These are phyloP conservation scores for Blastobotrys illinoisensis DNA, from an alignment of 1,139 yeast genomes.

Conservation along the genomic window DNA sequence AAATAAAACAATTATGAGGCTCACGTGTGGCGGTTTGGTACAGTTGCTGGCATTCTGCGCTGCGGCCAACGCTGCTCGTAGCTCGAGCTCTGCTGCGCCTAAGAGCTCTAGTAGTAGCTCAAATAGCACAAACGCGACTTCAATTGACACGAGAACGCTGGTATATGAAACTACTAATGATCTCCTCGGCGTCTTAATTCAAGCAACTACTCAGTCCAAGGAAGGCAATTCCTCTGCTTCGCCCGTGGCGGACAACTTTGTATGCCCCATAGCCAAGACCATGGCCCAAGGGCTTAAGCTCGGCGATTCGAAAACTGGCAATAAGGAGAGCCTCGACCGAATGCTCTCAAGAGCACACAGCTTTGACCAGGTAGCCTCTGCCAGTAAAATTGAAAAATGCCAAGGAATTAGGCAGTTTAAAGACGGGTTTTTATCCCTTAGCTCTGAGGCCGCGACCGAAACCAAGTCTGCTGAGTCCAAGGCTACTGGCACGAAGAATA, in stretches of 20 bases:
- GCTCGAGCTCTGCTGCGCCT: not conserved
- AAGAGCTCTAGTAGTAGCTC: not conserved
- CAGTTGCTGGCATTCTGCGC: not conserved
- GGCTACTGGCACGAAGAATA: not conserved
- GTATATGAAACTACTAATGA: not conserved
- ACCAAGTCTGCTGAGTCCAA: not conserved
- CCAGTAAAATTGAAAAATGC: not conserved
- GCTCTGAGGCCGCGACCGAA: not conserved
- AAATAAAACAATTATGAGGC: no score
- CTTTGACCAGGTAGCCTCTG: not conserved
- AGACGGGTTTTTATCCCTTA: not conserved
- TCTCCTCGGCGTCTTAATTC: not conserved
- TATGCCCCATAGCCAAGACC: constrained; percentile 4
- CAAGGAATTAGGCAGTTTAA: not conserved
- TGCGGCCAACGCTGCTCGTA: no score
- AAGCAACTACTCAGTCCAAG: not conserved
- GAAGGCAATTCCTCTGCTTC: not conserved
- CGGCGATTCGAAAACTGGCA: not conserved
- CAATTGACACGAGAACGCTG: not conserved
- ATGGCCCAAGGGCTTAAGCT: not conserved
- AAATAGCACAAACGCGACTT: not conserved
- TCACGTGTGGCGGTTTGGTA: not conserved
- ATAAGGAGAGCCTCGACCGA: not conserved
- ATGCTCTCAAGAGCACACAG: not conserved
- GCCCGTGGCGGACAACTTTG: constrained; percentile 4